Conservation (phyloP, 2,329 filamentous ascomycete species). For the Ophiocordyceps sinensis region DNA sequence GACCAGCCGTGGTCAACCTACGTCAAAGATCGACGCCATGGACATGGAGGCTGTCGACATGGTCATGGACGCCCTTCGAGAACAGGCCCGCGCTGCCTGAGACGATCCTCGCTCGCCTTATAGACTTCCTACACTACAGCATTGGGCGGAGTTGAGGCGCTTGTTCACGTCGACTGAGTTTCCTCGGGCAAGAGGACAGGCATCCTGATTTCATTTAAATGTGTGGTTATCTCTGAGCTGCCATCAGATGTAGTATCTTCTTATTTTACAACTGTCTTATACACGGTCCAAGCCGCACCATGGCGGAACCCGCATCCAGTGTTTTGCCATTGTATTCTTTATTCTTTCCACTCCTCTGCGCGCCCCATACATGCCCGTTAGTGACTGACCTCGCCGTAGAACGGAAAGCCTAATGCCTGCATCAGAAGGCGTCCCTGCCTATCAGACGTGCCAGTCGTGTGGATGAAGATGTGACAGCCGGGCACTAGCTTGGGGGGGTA, state of each 20-base stretch:
- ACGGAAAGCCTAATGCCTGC: constrained; percentile 41
- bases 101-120: neutral
- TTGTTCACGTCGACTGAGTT: constrained; percentile 2
- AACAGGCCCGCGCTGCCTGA: constrained; percentile 25
- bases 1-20: constrained; percentile 37
- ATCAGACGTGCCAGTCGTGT: constrained; percentile 75
- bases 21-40: constrained; percentile 55
- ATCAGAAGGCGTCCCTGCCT: constrained; percentile 65
- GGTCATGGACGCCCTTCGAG: constrained; percentile 54
- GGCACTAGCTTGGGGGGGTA: constrained; percentile 61
- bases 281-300: too few relatives aligned
- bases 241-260: too few relatives aligned
- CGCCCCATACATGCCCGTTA: constrained; percentile 7
- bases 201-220: too few relatives aligned
- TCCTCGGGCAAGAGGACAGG: too few relatives aligned
- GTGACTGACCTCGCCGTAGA: constrained; percentile 55
- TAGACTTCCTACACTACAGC: constrained; percentile 5
- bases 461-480: constrained; percentile 68
- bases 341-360: too few relatives aligned
- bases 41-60: constrained; percentile 80
- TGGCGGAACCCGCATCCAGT: too few relatives aligned
- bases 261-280: too few relatives aligned
- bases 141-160: constrained; percentile 22
- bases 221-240: too few relatives aligned
- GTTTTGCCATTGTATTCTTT: too few relatives aligned